phyloP scores from a whole-genome alignment of 1,284 basidiomycete genomes.

The Ceratobasidium papillatum region DNA sequence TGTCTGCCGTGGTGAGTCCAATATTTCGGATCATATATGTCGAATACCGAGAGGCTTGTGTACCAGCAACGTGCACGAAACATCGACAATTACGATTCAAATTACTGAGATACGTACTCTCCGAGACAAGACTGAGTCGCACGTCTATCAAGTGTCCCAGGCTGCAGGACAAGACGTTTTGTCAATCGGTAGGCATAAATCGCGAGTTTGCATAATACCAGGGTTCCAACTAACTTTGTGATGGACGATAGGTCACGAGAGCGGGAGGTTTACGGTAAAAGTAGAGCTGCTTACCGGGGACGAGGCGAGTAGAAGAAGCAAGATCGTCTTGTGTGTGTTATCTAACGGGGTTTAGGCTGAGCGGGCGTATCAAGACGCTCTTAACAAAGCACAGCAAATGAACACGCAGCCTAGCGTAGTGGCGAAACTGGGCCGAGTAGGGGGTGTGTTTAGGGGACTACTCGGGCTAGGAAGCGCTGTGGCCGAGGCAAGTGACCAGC shows the following conservation, averaged over 20 bases:
- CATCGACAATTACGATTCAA: not conserved
- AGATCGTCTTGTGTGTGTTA: too few species aligned
- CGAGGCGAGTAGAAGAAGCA: too few species aligned
- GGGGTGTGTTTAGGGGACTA: not conserved
- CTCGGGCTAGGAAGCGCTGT: not conserved
- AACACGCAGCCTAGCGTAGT: not conserved
- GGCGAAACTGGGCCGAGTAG: not conserved
- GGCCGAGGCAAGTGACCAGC: not conserved
- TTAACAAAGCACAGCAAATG: slow-evolving; percentile 23
- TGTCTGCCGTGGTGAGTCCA: not conserved
- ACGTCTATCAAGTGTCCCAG: not conserved
- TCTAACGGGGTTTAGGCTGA: too few species aligned
- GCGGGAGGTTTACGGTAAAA: too few species aligned
- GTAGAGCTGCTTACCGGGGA: too few species aligned
- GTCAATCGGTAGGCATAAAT: not conserved
- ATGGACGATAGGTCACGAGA: too few species aligned
- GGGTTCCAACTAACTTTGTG: too few species aligned
- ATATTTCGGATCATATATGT: not conserved
- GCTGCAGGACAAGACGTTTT: not conserved
- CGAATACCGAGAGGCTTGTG: too few species aligned
- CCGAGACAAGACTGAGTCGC: too few species aligned
- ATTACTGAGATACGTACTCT: not conserved
- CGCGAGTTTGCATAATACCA: too few species aligned
- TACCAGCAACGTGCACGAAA: too few species aligned
- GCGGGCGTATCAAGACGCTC: slow-evolving; percentile 41